Evolutionary conservation across 306 rosid genomes (phyloP).

Genomic region (Sechiopsis laciniata): DNA sequence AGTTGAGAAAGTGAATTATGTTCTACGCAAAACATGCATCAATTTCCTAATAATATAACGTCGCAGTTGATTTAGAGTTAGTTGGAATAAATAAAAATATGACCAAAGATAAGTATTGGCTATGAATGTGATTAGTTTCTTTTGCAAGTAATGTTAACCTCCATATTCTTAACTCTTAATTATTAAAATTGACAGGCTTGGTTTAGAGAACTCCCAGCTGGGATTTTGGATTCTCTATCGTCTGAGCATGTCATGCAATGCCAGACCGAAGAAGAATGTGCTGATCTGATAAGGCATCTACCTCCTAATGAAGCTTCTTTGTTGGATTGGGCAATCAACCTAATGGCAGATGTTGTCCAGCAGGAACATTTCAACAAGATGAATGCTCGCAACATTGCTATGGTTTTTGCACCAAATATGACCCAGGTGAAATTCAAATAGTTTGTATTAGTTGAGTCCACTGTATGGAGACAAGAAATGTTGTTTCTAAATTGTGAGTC

Average conservation of each 20-base stretch:
- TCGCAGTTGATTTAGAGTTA: not conserved
- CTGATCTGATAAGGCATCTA: conserved; percentile 49
- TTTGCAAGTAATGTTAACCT: not conserved
- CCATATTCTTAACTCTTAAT: conserved; percentile 3
- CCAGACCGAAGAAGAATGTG: conserved; percentile 70
- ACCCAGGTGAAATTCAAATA: not conserved
- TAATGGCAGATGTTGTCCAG: too few species aligned
- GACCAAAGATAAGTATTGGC: not conserved
- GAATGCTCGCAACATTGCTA: too few species aligned
- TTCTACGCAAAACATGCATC: not conserved
- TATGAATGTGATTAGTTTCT: not conserved
- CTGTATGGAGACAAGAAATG: too few species aligned
- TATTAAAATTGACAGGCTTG: conserved; percentile 46
- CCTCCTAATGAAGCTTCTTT: conserved; percentile 68
- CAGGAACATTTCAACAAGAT: too few species aligned
- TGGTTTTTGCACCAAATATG: too few species aligned
- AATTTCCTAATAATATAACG: not conserved
- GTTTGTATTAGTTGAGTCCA: not conserved
- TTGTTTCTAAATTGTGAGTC: too few species aligned
- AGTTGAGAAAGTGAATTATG: not conserved
- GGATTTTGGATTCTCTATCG: conserved; percentile 61
- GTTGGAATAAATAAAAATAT: not conserved
- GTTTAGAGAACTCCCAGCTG: conserved; percentile 84
- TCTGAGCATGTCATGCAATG: conserved; percentile 72
- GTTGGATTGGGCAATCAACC: conserved; percentile 84